phyloP scores from a whole-genome alignment of 495 filamentous ascomycete genomes.

The Neurospora sp. region DNA sequence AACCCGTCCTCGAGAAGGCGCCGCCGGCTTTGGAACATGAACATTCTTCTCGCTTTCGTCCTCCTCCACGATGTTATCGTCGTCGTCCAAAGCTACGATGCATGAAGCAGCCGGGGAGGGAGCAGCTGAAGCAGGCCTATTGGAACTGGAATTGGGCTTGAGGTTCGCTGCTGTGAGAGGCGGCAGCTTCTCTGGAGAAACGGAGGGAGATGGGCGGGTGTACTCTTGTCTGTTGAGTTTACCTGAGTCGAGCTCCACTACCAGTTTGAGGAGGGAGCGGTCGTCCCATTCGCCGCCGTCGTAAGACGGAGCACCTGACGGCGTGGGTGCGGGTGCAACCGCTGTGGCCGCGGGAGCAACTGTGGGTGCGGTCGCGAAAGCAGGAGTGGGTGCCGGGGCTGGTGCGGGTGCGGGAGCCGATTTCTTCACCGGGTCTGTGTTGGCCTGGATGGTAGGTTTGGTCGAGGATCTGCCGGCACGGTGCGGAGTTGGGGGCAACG shows the following conservation, averaged over 20 bases:
- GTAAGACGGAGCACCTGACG: slow-evolving; percentile 19
- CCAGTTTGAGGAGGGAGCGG: slow-evolving; percentile 32
- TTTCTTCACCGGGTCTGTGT: slow-evolving; percentile 1
- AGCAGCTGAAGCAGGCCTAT: not conserved
- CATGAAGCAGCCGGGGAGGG: not conserved
- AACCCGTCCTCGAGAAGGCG: not conserved
- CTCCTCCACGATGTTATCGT: slow-evolving; percentile 24
- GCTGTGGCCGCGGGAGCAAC: not conserved
- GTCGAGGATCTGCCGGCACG: not conserved
- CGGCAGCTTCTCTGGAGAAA: slow-evolving; percentile 11
- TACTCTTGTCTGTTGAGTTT: slow-evolving; percentile 16
- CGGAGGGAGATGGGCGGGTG: slow-evolving; percentile 3
- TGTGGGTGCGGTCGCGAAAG: not conserved
- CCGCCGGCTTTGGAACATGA: not conserved
- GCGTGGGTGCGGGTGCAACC: slow-evolving; percentile 7
- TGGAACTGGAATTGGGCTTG: not conserved
- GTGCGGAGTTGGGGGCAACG: slow-evolving; percentile 15
- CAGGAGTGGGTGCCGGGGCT: not conserved
- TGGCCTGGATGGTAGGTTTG: not conserved
- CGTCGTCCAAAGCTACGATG: not conserved
- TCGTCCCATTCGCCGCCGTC: slow-evolving; percentile 36
- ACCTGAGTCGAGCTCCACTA: slow-evolving; percentile 34
- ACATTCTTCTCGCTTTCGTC: slow-evolving; percentile 2
- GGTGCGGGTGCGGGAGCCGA: no score
- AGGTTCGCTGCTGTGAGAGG: not conserved